Conservation (phyloP, 2,329 filamentous ascomycete genomes). For the Aureobasidium leucospermi region DNA sequence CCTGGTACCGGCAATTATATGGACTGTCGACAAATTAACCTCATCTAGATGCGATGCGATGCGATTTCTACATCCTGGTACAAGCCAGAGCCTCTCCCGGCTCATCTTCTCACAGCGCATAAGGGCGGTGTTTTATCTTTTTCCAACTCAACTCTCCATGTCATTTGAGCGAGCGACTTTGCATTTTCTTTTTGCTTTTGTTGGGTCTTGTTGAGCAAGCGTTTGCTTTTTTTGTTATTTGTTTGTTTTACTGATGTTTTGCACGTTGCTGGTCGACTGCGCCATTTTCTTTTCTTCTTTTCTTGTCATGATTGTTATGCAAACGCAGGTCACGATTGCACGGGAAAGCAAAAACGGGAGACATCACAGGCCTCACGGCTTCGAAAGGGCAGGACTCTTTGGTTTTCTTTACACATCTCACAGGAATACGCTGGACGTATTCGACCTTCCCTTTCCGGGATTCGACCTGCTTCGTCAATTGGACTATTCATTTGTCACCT, state of each 20-base stretch:
- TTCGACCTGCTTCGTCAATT: not conserved
- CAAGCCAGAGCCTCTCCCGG: not conserved
- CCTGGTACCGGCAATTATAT: conserved; percentile 33
- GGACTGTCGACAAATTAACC: not conserved
- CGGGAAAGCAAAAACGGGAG: conserved; percentile 2
- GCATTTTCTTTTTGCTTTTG: conserved; percentile 5
- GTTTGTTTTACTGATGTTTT: not conserved
- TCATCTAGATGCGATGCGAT: conserved; percentile 12
- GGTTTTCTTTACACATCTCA: not conserved
- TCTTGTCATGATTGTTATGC: conserved; percentile 10
- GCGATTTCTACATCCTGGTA: conserved; percentile 1
- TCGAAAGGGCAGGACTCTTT: conserved; percentile 9
- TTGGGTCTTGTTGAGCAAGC: conserved; percentile 12
- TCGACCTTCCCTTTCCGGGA: not conserved
- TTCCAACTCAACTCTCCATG: not conserved
- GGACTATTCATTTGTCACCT: not conserved
- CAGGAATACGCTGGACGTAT: not conserved
- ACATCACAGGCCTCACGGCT: conserved; percentile 10
- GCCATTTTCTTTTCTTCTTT: not conserved
- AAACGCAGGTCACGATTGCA: conserved; percentile 14
- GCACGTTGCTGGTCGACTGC: not conserved
- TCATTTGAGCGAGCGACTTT: conserved; percentile 11
- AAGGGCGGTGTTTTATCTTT: conserved; percentile 5
- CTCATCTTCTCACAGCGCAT: not conserved
- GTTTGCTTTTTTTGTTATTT: not conserved